These are phyloP conservation scores for Phytopythium helicoides DNA, from an alignment of 352 stramenopile genomes.

Conservation along the genomic window DNA sequence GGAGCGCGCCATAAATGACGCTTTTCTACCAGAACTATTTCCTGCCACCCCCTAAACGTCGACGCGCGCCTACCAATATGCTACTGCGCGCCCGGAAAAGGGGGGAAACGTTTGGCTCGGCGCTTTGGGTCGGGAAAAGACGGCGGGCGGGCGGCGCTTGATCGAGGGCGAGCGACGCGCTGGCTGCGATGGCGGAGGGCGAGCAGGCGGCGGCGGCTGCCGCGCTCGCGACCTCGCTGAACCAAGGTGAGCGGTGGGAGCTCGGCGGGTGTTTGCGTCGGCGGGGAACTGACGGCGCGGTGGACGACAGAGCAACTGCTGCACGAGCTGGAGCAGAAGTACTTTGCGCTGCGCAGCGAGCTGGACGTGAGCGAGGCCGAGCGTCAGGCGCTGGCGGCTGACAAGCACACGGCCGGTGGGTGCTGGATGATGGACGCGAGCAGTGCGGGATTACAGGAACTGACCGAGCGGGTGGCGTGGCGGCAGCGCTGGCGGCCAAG, in stretches of 20 bases:
- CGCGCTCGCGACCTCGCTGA: constrained; percentile 33
- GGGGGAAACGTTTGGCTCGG: too few relatives aligned
- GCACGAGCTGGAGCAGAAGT: constrained; percentile 78
- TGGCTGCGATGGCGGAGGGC: constrained; percentile 14
- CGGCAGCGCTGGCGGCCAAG: constrained; percentile 28
- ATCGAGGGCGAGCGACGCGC: not conserved
- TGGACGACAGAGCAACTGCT: constrained; percentile 60
- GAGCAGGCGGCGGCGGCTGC: constrained; percentile 18
- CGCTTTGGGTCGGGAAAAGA: too few relatives aligned
- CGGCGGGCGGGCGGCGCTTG: too few relatives aligned
- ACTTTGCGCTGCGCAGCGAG: constrained; percentile 54
- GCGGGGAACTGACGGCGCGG: constrained; percentile 10
- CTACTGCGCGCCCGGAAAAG: too few relatives aligned
- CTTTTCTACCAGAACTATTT: too few relatives aligned
- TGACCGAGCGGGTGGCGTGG: constrained; percentile 12
- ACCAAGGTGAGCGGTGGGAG: constrained; percentile 27
- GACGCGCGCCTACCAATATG: too few relatives aligned
- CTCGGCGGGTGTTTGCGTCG: not conserved
- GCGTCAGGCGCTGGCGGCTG: constrained; percentile 36
- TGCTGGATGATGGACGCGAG: too few relatives aligned
- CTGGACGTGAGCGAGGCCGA: constrained; percentile 57
- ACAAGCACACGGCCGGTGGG: constrained; percentile 51
- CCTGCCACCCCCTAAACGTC: too few relatives aligned
- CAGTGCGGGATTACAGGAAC: too few relatives aligned
- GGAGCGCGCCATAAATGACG: too few relatives aligned